Evolutionary conservation across 164 flowering plant species (phyloP).

Genomic region (Chloranthus sessilifolius): DNA sequence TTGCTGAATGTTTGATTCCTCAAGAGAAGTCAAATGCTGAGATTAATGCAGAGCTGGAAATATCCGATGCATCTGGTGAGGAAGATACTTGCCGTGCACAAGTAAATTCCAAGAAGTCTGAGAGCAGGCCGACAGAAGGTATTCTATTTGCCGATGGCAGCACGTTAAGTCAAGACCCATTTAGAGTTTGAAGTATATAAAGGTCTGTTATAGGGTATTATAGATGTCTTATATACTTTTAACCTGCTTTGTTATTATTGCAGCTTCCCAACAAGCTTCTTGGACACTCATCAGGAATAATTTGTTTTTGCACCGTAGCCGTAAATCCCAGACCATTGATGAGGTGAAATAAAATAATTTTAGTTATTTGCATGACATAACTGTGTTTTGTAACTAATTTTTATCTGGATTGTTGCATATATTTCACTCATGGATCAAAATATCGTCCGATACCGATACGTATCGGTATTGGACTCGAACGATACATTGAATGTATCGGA

Average conservation of each 20-base stretch:
- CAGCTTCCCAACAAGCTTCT: slow-evolving; percentile 47
- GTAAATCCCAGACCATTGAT: slow-evolving; percentile 75
- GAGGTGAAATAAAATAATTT: slow-evolving; percentile 48
- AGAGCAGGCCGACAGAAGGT: slow-evolving; percentile 37
- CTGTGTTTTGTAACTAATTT: no score
- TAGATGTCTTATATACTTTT: neutral
- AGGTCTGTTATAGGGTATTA: neutral
- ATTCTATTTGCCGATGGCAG: neutral
- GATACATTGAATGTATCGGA: no score
- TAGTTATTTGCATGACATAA: neutral
- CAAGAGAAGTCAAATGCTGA: slow-evolving; percentile 94
- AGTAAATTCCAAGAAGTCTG: slow-evolving; percentile 24
- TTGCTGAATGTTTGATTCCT: slow-evolving; percentile 85
- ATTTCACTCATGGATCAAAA: no score
- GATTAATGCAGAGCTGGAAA: slow-evolving; percentile 84
- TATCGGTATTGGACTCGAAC: no score
- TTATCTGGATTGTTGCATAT: no score
- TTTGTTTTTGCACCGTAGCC: slow-evolving; percentile 77
- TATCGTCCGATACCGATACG: no score
- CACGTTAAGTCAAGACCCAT: neutral
- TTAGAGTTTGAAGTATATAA: neutral
- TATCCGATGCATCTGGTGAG: slow-evolving; percentile 78
- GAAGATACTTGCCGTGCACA: slow-evolving; percentile 46
- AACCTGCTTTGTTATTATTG: slow-evolving; percentile 11
- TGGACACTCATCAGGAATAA: slow-evolving; percentile 66